These are phyloP conservation scores for Plantago coronopus DNA, from an alignment of 305 asterid genomes.

Conservation along the genomic window DNA sequence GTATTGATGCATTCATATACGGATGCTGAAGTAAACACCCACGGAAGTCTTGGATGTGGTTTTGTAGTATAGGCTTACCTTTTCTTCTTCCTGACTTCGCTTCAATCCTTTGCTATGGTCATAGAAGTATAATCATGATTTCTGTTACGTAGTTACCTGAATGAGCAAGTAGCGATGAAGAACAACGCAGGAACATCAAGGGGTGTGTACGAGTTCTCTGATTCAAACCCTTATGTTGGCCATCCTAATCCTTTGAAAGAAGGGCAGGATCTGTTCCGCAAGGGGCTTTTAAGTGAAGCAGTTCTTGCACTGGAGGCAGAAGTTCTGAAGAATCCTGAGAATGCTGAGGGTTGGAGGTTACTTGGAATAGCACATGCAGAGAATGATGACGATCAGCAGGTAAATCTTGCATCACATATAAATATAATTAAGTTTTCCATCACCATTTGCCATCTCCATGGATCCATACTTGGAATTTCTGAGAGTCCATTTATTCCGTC, in stretches of 20 bases:
- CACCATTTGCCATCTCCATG: too few relatives aligned
- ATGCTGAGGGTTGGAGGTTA: slow-evolving; percentile 99
- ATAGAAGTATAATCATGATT: slow-evolving; percentile 16
- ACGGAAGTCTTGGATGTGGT: too few relatives aligned
- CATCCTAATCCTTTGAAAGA: slow-evolving; percentile 96
- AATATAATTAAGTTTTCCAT: neutral
- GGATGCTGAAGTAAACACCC: too few relatives aligned
- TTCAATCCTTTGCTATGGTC: slow-evolving; percentile 12
- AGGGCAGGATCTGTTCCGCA: slow-evolving; percentile 97
- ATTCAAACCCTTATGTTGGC: slow-evolving; percentile 96
- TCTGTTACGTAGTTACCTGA: slow-evolving; percentile 50
- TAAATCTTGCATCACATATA: slow-evolving; percentile 19
- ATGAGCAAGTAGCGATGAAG: slow-evolving; percentile 64
- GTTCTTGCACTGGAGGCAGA: slow-evolving; percentile 99
- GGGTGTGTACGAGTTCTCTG: slow-evolving; percentile 90
- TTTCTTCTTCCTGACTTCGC: neutral
- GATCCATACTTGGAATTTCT: too few relatives aligned
- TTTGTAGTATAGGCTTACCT: too few relatives aligned
- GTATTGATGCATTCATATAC: too few relatives aligned
- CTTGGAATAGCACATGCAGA: slow-evolving; percentile 99
- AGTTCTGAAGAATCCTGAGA: slow-evolving; percentile 93
- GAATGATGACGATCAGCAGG: slow-evolving; percentile 99
- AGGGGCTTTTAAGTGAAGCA: slow-evolving; percentile 99
- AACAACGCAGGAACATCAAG: slow-evolving; percentile 58
- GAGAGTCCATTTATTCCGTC: too few relatives aligned